These are phyloP conservation scores for Kluyveromyces sp. DNA, from an alignment of 1,139 yeast species.

Conservation along the genomic window DNA sequence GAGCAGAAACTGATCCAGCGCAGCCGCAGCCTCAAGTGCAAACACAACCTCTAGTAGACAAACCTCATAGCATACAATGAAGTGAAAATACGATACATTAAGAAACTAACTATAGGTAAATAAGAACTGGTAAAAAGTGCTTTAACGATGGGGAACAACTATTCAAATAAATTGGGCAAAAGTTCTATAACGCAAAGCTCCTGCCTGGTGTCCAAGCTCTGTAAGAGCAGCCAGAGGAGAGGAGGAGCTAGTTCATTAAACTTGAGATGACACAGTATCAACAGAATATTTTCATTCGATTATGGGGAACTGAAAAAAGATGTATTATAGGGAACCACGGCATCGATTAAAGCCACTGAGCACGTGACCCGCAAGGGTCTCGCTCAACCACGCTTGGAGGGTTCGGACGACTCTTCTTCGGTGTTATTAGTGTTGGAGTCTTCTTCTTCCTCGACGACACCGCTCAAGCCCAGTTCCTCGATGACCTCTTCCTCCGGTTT, in stretches of 20 bases:
- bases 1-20: too few species aligned
- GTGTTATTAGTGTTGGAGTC: background rate
- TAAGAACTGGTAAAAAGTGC: background rate
- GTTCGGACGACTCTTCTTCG: slow-evolving; percentile 4
- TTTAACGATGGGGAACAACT: background rate
- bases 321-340: too few species aligned
- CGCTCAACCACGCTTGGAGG: slow-evolving; percentile 1
- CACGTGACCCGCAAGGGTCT: background rate
- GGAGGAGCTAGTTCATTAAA: background rate
- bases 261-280: background rate
- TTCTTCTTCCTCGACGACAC: slow-evolving; percentile 23
- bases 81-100: background rate
- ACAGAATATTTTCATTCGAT: too few species aligned
- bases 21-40: too few species aligned
- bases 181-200: background rate
- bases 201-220: background rate
- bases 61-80: background rate
- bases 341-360: background rate
- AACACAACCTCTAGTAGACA: too few species aligned
- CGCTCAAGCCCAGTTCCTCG: slow-evolving; percentile 42
- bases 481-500: slow-evolving; percentile 50
- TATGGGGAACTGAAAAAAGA: too few species aligned
- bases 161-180: background rate
- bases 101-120: background rate
- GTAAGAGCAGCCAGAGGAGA: background rate